Evolutionary conservation across 2,329 filamentous ascomycete genomes (phyloP).

Genomic region (Leptodontidium sp.): DNA sequence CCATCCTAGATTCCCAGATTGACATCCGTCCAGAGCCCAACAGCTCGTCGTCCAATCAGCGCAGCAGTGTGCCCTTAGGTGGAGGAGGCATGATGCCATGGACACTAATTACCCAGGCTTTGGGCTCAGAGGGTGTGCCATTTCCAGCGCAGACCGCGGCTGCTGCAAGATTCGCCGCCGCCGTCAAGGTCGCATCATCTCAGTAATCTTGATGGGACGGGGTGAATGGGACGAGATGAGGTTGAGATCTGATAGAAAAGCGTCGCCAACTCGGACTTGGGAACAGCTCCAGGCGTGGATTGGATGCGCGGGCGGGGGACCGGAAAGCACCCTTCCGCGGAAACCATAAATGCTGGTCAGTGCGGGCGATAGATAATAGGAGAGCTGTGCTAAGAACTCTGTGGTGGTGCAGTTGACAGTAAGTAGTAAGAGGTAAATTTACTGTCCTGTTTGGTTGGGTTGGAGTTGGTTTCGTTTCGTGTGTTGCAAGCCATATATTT

Average conservation of each 20-base stretch:
- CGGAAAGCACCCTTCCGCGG: constrained; percentile 5
- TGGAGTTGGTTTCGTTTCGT: too few relatives aligned
- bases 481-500: neutral
- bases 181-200: constrained; percentile 14
- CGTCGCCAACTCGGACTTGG: neutral
- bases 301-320: constrained; percentile 12
- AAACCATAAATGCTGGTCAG: neutral
- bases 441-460: too few relatives aligned
- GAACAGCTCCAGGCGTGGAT: neutral
- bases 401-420: neutral
- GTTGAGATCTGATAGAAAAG: constrained; percentile 19
- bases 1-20: constrained; percentile 14
- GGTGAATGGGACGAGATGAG: constrained; percentile 10
- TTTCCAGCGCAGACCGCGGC: constrained; percentile 30
- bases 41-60: constrained; percentile 34
- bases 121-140: constrained; percentile 10
- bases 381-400: constrained; percentile 1
- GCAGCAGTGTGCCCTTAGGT: constrained; percentile 4
- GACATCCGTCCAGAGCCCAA: constrained; percentile 25
- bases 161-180: constrained; percentile 3
- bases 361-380: neutral
- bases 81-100: neutral
- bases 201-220: constrained; percentile 1
- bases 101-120: neutral
- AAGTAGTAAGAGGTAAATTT: too few relatives aligned